Evolutionary conservation across 2,329 filamentous ascomycete species (phyloP), one percentile per base, ranked within the genome.

Genomic region (Pleoardoris graminearum): DNA sequence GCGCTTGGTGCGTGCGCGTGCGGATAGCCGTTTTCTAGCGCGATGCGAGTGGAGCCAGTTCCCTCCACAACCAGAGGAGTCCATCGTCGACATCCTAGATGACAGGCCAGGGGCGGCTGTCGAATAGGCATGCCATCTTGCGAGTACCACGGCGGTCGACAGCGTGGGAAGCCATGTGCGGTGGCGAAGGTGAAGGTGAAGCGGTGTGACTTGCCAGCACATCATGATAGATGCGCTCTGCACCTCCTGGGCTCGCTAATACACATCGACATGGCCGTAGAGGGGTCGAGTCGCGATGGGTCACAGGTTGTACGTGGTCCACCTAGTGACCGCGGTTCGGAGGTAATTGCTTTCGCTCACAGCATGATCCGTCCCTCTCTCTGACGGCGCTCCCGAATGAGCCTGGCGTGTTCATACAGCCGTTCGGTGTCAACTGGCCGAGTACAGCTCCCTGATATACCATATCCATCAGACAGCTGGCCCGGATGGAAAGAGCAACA

Each of bases 171-270:
- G 5, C 7, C 14, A 4, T 4, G 4, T 16, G 12, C 4, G 30
- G 30, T 33, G 30, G 25, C 25, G n/a, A n/a, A 29, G 11, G 30
- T 36, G 22, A 30, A 29, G 6, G 29, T 22, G 37, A 17, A 43
- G 48, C 48, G 48, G 48, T 50, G 38, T 50, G 48, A 23, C 27
- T 5, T 43, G 48, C 48, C 48, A 50, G 33, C 48, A 25, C 48
- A 50, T 27, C 38, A 36, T 10, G 25, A 48, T 22, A 22, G 22
- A 30, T 46, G 10, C 35, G 25, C n/a, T 19, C 14, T 27, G 5
- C 17, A 37, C 23, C n/a, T 21, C 12, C 11, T 29, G 27, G 22
- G 16, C 33, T 37, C n/a, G 16, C n/a, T 4, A 19, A 23, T 27
- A 19, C n/a, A 19, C 10, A 21, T 14, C 3, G 32, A 29, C 10